These are phyloP conservation scores for Dioscorea cayenensis DNA, from an alignment of 116 monocot species.

Conservation along the genomic window DNA sequence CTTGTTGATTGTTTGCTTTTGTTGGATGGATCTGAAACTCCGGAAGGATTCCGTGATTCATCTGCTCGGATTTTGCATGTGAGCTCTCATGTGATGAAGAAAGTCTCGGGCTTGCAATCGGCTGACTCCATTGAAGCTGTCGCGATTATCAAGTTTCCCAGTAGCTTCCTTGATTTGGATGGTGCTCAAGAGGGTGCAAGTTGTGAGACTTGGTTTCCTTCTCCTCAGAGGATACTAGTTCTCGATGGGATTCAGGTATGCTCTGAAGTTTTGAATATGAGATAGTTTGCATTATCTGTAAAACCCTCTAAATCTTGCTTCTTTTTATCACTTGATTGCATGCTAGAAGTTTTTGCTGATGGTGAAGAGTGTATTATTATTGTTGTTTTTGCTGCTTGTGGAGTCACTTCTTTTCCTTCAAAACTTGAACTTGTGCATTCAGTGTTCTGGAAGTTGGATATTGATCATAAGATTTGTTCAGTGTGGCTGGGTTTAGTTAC, in stretches of 20 bases:
- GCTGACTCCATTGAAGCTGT: slow-evolving; percentile 62
- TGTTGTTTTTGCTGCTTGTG: no score
- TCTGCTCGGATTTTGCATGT: slow-evolving; percentile 47
- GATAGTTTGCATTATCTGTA: no score
- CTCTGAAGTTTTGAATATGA: neutral
- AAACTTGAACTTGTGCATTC: no score
- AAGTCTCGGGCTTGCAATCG: slow-evolving; percentile 73
- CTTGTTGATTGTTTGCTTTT: slow-evolving; percentile 59
- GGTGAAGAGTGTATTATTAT: no score
- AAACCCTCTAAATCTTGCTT: no score
- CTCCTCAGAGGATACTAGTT: slow-evolving; percentile 57
- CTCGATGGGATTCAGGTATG: slow-evolving; percentile 96
- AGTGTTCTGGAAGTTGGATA: no score
- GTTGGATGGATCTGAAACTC: slow-evolving; percentile 43
- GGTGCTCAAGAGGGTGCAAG: slow-evolving; percentile 14
- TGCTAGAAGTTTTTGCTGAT: no score
- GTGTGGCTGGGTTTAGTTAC: no score
- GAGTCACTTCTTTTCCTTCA: no score
- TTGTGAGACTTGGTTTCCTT: slow-evolving; percentile 33
- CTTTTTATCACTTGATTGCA: no score
- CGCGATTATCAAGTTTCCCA: slow-evolving; percentile 78
- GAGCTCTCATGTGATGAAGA: slow-evolving; percentile 78
- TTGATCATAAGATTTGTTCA: no score
- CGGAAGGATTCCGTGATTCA: slow-evolving; percentile 12
- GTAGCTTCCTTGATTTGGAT: slow-evolving; percentile 35